Percentiles rank a stretch among this genome's conserved stretches.
Evolutionary conservation across 129 eudicot species (phyloP).

Genomic region (Centaurea solstitialis): DNA sequence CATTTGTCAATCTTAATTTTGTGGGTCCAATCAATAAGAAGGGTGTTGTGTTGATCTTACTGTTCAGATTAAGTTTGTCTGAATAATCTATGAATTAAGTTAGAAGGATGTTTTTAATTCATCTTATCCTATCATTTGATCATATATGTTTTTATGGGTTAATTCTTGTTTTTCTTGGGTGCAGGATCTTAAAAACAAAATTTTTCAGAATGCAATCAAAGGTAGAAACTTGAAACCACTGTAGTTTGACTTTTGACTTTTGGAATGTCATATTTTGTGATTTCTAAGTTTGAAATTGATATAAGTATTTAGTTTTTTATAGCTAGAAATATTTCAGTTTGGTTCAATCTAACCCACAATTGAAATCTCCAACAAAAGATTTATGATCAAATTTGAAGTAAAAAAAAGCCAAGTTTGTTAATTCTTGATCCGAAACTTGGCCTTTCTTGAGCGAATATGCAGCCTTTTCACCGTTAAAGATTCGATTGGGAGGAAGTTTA

Average conservation of each 20-base stretch:
- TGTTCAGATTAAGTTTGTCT: too few relatives aligned
- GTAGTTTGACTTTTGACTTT: neutral
- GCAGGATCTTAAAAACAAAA: slow-evolving; percentile 76
- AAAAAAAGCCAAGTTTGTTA: neutral
- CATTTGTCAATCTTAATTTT: neutral
- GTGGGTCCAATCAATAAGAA: neutral
- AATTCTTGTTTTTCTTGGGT: slow-evolving; percentile 9
- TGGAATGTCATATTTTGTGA: neutral
- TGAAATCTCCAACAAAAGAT: neutral
- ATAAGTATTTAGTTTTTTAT: neutral
- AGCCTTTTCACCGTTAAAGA: slow-evolving; percentile 91
- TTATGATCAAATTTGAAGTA: neutral
- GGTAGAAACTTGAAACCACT: slow-evolving; percentile 36
- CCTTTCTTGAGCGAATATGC: slow-evolving; percentile 28
- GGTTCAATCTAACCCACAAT: slow-evolving; percentile 9
- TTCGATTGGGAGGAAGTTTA: slow-evolving; percentile 88
- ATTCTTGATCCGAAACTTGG: neutral
- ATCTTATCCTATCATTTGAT: too few relatives aligned
- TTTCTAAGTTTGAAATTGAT: neutral
- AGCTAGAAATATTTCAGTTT: neutral
- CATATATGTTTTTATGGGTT: neutral
- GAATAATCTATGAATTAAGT: too few relatives aligned
- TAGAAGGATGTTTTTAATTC: too few relatives aligned
- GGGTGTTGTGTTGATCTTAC: too few relatives aligned
- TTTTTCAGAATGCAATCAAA: slow-evolving; percentile 64